These are phyloP conservation scores for Teratosphaeria nubilosa DNA, from an alignment of 2,329 filamentous ascomycete genomes.

Conservation along the genomic window DNA sequence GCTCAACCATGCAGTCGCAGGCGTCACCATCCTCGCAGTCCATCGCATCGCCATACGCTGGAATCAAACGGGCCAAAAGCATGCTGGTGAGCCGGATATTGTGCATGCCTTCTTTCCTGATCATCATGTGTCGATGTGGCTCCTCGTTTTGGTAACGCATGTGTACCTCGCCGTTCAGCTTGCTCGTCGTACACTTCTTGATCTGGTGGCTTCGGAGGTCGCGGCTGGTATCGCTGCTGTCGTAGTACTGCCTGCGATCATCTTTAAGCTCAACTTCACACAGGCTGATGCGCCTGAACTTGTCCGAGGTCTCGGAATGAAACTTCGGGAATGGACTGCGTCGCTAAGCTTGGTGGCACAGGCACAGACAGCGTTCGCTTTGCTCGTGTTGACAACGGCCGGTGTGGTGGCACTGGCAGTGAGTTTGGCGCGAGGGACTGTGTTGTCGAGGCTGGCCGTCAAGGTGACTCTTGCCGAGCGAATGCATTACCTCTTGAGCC, in stretches of 20 bases:
- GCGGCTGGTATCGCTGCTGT: constrained; percentile 27
- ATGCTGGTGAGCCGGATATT: constrained; percentile 81
- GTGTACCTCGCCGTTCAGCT: constrained; percentile 44
- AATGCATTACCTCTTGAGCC: constrained; percentile 57
- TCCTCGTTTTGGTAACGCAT: constrained; percentile 60
- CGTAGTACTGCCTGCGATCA: constrained; percentile 49
- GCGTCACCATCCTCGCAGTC: constrained; percentile 40
- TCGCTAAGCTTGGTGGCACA: constrained; percentile 25
- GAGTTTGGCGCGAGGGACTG: constrained; percentile 7
- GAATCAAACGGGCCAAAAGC: constrained; percentile 98
- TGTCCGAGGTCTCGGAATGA: constrained; percentile 38
- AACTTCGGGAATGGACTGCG: constrained; percentile 18
- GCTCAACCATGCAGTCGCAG: constrained; percentile 7
- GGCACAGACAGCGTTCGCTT: constrained; percentile 29
- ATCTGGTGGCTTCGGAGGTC: constrained; percentile 18
- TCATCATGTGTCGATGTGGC: constrained; percentile 63
- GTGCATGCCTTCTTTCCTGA: constrained; percentile 58
- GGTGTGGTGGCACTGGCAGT: constrained; percentile 17
- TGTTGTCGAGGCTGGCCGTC: constrained; percentile 7
- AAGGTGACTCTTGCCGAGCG: constrained; percentile 19
- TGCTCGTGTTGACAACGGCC: constrained; percentile 23
- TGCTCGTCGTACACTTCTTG: constrained; percentile 19
- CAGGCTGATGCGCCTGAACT: constrained; percentile 74
- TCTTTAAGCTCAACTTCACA: constrained; percentile 87
- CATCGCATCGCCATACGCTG: constrained; percentile 65